These are phyloP conservation scores for Fomes fomentarius DNA, from an alignment of 1,284 basidiomycete species.

Conservation along the genomic window DNA sequence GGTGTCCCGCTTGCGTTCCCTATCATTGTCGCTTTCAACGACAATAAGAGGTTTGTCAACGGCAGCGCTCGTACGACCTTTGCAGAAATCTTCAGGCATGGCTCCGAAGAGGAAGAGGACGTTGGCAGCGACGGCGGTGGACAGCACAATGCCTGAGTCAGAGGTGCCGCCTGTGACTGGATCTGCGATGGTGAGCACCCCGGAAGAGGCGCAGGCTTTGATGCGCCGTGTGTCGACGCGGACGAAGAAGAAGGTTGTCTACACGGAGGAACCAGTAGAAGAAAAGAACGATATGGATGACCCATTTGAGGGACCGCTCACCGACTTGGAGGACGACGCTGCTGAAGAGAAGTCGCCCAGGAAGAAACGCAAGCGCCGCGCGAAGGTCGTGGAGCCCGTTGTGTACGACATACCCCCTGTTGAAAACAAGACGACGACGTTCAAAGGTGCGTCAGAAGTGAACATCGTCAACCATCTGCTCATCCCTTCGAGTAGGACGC, in stretches of 20 bases:
- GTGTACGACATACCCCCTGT: constrained; percentile 76
- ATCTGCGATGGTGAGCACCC: constrained; percentile 13
- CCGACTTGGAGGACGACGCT: constrained; percentile 23
- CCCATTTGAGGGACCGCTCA: constrained; percentile 33
- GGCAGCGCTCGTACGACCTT: neutral
- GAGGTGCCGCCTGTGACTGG: constrained; percentile 3
- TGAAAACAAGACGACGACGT: constrained; percentile 63
- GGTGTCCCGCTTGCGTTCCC: neutral
- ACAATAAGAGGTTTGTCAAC: neutral
- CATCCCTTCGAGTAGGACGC: constrained; percentile 43
- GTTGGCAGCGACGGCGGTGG: neutral
- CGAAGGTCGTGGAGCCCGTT: constrained; percentile 55
- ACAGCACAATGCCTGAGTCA: no score
- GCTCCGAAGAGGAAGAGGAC: constrained; percentile 15
- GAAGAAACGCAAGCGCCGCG: constrained; percentile 45
- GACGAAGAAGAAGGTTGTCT: constrained; percentile 14
- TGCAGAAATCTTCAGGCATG: neutral
- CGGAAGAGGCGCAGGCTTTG: constrained; percentile 17
- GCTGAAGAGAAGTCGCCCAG: constrained; percentile 27
- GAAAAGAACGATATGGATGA: constrained; percentile 10
- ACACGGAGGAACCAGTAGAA: constrained; percentile 4
- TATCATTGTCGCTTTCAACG: constrained; percentile 1
- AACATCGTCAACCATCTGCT: neutral
- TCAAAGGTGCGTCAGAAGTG: constrained; percentile 50
- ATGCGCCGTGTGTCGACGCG: constrained; percentile 14